A percentile compares a stretch with the other conserved stretches of the same genome.
These are phyloP conservation scores for Arabidopsis lyrata DNA, from an alignment of 441 rosid species.

Conservation along the genomic window DNA sequence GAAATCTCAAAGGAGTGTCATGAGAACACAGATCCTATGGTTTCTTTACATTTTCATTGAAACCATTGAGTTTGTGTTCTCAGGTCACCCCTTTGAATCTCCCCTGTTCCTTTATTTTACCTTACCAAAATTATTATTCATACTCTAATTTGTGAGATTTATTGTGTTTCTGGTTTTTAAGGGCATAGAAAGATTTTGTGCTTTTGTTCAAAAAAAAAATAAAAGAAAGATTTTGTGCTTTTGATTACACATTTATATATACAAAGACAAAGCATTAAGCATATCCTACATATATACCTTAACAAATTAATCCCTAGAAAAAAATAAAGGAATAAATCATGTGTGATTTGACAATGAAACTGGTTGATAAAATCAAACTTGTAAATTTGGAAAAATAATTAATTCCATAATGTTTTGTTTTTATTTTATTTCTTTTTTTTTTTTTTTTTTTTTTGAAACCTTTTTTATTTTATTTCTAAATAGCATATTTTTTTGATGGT, in stretches of 20 bases:
- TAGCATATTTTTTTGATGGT: slow-evolving; percentile 16
- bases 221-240: neutral
- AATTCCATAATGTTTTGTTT: neutral
- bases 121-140: neutral
- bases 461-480: neutral
- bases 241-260: neutral
- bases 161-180: neutral
- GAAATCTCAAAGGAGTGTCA: slow-evolving; percentile 39
- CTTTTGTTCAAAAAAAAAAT: too few species aligned
- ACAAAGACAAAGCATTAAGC: neutral
- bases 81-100: slow-evolving; percentile 48
- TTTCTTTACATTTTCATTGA: slow-evolving; percentile 9
- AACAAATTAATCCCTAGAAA: too few species aligned
- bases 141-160: neutral
- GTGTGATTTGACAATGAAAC: neutral
- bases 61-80: slow-evolving; percentile 39
- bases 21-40: slow-evolving; percentile 37
- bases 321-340: too few species aligned
- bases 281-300: neutral
- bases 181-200: too few species aligned
- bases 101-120: neutral
- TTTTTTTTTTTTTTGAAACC: neutral
- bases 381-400: neutral
- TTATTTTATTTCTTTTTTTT: neutral
- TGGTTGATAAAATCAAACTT: neutral